Evolutionary conservation across 306 rosid species (phyloP).

Genomic region (Cajanus cajan): DNA sequence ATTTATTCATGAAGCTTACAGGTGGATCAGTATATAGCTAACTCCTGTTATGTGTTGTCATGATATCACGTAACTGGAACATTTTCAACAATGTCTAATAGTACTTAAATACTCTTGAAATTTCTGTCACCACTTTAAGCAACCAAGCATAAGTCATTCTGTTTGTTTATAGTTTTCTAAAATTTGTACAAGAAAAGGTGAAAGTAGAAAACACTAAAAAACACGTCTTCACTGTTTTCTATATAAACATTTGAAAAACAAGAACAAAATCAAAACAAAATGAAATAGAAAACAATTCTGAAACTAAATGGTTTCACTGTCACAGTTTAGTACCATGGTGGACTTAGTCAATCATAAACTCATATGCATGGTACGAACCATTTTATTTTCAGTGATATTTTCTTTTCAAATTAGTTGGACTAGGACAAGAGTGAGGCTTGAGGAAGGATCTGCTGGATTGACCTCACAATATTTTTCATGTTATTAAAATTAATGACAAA

Average conservation of each 20-base stretch:
- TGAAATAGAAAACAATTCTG: background rate
- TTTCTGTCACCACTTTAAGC: background rate
- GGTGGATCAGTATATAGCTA: conserved; percentile 6
- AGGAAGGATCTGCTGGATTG: background rate
- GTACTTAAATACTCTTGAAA: background rate
- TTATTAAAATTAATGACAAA: background rate
- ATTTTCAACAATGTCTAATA: background rate
- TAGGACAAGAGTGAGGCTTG: background rate
- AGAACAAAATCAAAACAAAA: background rate
- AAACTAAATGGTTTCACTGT: background rate
- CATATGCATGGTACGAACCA: background rate
- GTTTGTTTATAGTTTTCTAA: background rate
- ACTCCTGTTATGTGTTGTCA: conserved; percentile 16
- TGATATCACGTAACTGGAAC: background rate
- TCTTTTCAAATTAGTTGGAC: background rate
- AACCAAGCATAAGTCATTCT: background rate
- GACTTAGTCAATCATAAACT: background rate
- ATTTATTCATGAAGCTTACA: background rate
- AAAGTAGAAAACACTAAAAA: background rate
- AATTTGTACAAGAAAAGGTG: background rate
- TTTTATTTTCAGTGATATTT: background rate
- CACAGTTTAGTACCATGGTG: background rate
- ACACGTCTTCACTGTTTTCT: background rate
- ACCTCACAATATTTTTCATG: background rate
- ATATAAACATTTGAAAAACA: background rate